Base-by-base conservation (phyloP, 257 asterid genomes). In the Euphrasia confusa region DNA sequence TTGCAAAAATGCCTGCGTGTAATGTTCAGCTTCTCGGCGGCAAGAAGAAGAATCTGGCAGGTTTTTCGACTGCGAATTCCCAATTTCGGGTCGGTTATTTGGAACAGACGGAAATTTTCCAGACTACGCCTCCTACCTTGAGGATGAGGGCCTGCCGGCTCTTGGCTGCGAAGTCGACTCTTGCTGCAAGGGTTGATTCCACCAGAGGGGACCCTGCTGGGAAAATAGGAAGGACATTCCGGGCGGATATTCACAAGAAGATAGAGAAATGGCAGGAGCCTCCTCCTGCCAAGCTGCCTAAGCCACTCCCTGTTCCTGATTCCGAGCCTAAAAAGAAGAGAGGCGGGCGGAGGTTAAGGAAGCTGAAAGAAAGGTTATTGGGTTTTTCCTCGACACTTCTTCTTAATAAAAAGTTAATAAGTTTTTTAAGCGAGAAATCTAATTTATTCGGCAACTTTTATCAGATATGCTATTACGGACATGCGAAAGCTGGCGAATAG, bases 221-320 rank as follows among this genome's bases (percentile, higher is more conserved):
- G 49, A 86, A 86, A 73, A 79, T 74, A 4, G 99, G 97, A 68
- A 83, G 96, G 78, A 66, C 73, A 59, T 74, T 89, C 12, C 80
- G 95, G 30, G 89, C 81, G 13, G 97, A 81, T 69, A 80, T 92
- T 66, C 87, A 75, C 30, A 89, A 89, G 62, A 92, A 92, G 86
- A 92, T 92, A 57, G 99, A 86, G 81, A 92, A 92, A 71, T 92
- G 99, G 96, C 99, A 92, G 67, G 99, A 92, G 77, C 95, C 95
- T 21, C 99, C 97, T 65, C 99, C 99, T 58, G 99, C 97, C 24
- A 89, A 89, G 80, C 97, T 84, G 77, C 96, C 99, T 26, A 92
- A 83, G 75, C 99, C 99, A 48, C 99, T 92, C 60, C 97, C 99
- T 0, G 99, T 89, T 71, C 99, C 97, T 69, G 99, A 92, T 74